Conservation (phyloP, 2,329 filamentous ascomycete genomes). For the Balansia obtecta region DNA sequence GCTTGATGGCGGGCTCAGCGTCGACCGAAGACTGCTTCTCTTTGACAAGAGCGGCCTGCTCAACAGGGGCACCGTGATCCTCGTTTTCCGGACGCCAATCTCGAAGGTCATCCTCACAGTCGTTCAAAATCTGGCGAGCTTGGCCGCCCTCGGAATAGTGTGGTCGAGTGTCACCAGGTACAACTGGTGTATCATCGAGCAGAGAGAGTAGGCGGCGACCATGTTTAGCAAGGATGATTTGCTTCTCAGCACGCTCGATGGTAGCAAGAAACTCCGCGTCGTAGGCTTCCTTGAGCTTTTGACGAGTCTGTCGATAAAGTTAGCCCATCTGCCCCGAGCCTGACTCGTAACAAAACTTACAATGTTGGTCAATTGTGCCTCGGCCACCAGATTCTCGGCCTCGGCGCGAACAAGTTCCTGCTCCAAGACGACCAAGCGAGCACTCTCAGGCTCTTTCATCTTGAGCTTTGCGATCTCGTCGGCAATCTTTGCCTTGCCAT, state of each 20-base stretch:
- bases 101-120: constrained; percentile 79
- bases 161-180: constrained; percentile 69
- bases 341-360: constrained; percentile 37
- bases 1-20: background rate
- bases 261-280: constrained; percentile 78
- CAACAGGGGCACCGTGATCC: constrained; percentile 14
- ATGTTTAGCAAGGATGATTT: constrained; percentile 85
- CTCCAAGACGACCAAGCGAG: constrained; percentile 72
- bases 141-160: constrained; percentile 53
- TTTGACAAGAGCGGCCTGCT: constrained; percentile 13
- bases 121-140: constrained; percentile 77
- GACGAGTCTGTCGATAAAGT: constrained; percentile 81
- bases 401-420: constrained; percentile 94
- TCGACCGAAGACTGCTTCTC: constrained; percentile 13
- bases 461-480: constrained; percentile 91
- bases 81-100: constrained; percentile 50
- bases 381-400: constrained; percentile 89
- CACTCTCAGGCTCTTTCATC: constrained; percentile 78
- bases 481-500: constrained; percentile 73
- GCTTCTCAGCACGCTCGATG: constrained; percentile 94
- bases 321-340: background rate
- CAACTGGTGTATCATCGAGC: constrained; percentile 79
- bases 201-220: constrained; percentile 74
- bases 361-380: constrained; percentile 91
- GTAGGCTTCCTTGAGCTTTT: constrained; percentile 93